Evolutionary conservation across 306 rosid genomes (phyloP), one percentile per base, ranked within the genome.

Genomic region (Gynostemma pentaphyllum): DNA sequence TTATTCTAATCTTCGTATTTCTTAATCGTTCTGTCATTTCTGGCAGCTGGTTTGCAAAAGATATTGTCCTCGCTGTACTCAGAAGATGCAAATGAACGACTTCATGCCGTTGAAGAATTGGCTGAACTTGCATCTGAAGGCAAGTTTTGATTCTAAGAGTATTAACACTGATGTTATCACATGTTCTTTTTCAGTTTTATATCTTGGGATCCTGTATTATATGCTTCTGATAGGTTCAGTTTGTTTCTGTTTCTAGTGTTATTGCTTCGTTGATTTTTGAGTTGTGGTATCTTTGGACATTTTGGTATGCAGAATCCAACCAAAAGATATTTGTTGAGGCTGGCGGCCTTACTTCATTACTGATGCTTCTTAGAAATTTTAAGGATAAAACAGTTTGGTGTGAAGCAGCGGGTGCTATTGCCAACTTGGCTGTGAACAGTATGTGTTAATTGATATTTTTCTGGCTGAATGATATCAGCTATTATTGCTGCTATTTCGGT

Each of bases 61-160:
- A 84, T 94, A 66, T 80, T 88, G 82, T 78, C 95, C 21, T 79
- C 88, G 73, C 90, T 94, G 64, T 96, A 94, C 71, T 94, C 99
- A 2, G 99, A 94, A 45, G 99, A 94, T 80, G 81, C 92, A 68
- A 94, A 82, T 78, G 86, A 83, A 53, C 88, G 89, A 39, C 84
- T 94, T 71, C 97, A 94, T 86, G 99, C 99, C 29, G 99, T 94
- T 70, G 88, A 94, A 83, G 94, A 88, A 70, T 87, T 92, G 56
- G 99, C 99, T 76, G 88, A 94, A 79, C 76, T 94, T 44, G 99
- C 99, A 32, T 96, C 99, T 67, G 99, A 94, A 76, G 99, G 99
- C 82, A 73, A 65, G 78, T 59, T 22, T 53, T 53, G 5, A 37
- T 27, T 21, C 19, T 34, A 37, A 13, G 46, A 26, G 45, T 44